phyloP scores from a whole-genome alignment of 441 rosid species.

The Croton setiger region DNA sequence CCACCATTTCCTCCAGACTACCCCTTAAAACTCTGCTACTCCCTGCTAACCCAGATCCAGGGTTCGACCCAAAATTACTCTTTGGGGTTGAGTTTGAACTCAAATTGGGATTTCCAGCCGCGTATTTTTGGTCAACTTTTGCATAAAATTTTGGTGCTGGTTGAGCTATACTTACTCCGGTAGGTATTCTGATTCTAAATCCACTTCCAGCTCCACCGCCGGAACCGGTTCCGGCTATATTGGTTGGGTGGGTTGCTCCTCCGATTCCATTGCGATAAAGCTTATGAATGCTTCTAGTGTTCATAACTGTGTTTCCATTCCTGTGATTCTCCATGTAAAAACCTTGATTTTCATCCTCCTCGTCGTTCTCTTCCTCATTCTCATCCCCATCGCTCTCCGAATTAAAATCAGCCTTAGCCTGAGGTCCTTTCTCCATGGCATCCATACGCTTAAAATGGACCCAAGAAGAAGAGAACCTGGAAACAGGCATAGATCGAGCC shows the following conservation, averaged over 20 bases:
- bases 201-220: slow-evolving; percentile 39
- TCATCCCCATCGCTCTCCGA: slow-evolving; percentile 43
- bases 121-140: slow-evolving; percentile 48
- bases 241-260: not conserved
- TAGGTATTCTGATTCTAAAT: slow-evolving; percentile 70
- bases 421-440: slow-evolving; percentile 79
- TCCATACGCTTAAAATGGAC: slow-evolving; percentile 87
- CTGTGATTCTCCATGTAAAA: slow-evolving; percentile 36
- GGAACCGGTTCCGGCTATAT: slow-evolving; percentile 17
- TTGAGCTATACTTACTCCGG: slow-evolving; percentile 72
- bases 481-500: slow-evolving; percentile 76
- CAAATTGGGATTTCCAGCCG: slow-evolving; percentile 29
- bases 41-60: slow-evolving; percentile 27
- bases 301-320: slow-evolving; percentile 29
- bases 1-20: slow-evolving; percentile 29
- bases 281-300: slow-evolving; percentile 48
- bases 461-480: slow-evolving; percentile 84
- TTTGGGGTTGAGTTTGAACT: slow-evolving; percentile 15
- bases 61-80: slow-evolving; percentile 16
- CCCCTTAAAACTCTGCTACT: slow-evolving; percentile 40
- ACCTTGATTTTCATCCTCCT: slow-evolving; percentile 41
- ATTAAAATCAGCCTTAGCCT: slow-evolving; percentile 29
- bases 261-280: slow-evolving; percentile 54
- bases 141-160: slow-evolving; percentile 53
- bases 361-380: slow-evolving; percentile 46